A percentile compares a stretch with the other conserved stretches of the same genome.
Evolutionary conservation across 78 protist species (phyloP).

Genomic region (Dictyostelium discoideum): DNA sequence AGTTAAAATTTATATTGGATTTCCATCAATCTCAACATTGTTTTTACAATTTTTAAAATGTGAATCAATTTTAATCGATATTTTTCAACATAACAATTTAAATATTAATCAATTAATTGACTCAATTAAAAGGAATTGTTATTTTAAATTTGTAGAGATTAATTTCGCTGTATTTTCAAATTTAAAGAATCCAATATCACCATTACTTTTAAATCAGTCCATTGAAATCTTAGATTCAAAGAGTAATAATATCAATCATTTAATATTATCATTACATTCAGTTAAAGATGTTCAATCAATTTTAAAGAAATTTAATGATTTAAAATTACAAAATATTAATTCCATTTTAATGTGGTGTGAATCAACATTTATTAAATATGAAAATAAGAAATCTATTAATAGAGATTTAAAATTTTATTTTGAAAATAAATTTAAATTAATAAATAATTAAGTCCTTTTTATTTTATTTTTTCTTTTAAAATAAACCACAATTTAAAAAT

Average conservation of each 20-base stretch:
- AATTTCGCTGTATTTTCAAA: background rate
- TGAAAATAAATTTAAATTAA: background rate
- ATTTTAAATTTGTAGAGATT: background rate
- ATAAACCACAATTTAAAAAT: background rate
- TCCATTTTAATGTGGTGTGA: background rate
- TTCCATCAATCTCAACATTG: background rate
- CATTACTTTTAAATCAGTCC: background rate
- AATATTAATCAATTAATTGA: background rate
- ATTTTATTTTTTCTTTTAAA: background rate
- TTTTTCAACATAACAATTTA: background rate
- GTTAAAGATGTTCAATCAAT: background rate
- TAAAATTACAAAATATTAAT: background rate
- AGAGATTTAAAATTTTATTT: background rate
- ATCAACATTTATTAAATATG: background rate
- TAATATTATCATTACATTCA: background rate
- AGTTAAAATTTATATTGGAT: background rate
- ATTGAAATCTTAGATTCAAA: background rate
- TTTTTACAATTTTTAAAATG: background rate
- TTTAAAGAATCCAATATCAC: background rate
- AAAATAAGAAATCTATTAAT: background rate
- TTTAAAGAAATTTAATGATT: background rate
- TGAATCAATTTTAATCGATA: background rate
- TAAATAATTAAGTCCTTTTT: background rate
- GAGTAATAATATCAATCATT: background rate
- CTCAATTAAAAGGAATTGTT: background rate